Evolutionary conservation across 257 asterid species (phyloP), one percentile per base, ranked within the genome.

Genomic region (Schizonepeta tenuifolia): DNA sequence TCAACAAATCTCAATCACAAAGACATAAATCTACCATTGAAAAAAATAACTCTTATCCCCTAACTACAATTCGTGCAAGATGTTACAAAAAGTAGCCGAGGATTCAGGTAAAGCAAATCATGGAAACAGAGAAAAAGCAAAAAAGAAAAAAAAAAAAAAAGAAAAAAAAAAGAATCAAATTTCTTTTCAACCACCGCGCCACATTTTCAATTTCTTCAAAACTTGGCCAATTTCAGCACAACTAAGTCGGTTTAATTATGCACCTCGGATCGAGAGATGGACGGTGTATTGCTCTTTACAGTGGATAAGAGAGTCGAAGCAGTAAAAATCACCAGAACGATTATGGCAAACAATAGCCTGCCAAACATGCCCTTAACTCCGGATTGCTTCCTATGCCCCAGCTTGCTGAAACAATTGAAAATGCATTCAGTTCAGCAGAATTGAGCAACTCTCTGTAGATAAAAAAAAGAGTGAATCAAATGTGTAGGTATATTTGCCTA

Each of bases 361-460:
- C 84, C 85, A 71, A 87, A 89, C 97, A 91, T 84, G 64, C 87
- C 93, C 81, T 80, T 89, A 66, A 91, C 86, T 72, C 82, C 89
- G 20, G 90, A 79, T 67, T 84, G 96, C 88, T 88, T 89, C 85
- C 96, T 82, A 55, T 78, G 76, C 71, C 86, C 91, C 40, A 81
- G 70, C 78, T 97, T 84, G 87, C 85, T 22, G 64, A n/a, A 59
- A 72, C 43, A 47, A 44, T 47, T 26, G 22, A 38, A 54, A 20
- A 55, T 36, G 44, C 33, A 24, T n/a, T 71, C 51, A 73, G 75
- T n/a, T 71, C 47, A 75, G 69, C 85, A 81, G 85, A 83, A 77
- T 82, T 77, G 68, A 61, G 46, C 67, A 60, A 60, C 46, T 20
- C 8, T 24, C 13, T 22, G 31, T 33, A 10, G 15, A 35, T 38